Base-by-base conservation (phyloP, 2,329 filamentous ascomycete species). In the Cordyceps cicadae region DNA sequence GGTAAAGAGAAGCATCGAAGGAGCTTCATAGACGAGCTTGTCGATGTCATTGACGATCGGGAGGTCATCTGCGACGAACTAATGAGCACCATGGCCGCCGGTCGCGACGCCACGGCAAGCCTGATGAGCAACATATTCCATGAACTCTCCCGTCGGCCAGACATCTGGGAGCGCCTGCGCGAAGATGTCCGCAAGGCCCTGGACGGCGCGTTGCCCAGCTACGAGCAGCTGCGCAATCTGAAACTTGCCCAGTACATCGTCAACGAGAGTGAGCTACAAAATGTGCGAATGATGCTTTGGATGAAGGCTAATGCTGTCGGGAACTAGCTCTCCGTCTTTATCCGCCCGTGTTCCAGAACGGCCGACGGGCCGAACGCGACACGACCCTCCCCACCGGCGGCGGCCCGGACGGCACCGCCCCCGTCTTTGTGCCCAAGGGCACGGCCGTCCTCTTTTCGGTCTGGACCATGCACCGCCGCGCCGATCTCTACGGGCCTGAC, bases 351-450 rank as follows among this genome's bases (percentile, higher is more conserved):
- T 72, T 73, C 3, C 56, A 70, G 3, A 76, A 75, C 63, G 66
- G 63, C 24, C 67, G 73, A 17, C 60, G 59, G 15, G 70, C 71
- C 1, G 61, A 65, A 7, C 61, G 60, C 19, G 65, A 71, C 37
- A 75, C 72, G 1, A 68, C 68, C 0, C 65, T 77, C 0, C 74
- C 75, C 0, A 49, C 57, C 0, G 75, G 74, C 24, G 73, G 75
- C 19, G 74, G 74, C 0, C 63, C 66, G 0, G 69, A 72, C 59
- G 70, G 73, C 8, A 65, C 61, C 7, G 63, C 65, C 0, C 72
- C 73, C 0, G 64, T 75, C 0, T 67, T 71, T 17, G 65, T 76
- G 3, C 54, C 64, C 1, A 66, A 65, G 19, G 72, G 72, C 0
- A 65, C 65, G 17, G 46, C 62, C 19, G 66, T 75, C 12, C 14